These are phyloP conservation scores for Piper betle DNA, from an alignment of 164 flowering plant species.

Conservation along the genomic window DNA sequence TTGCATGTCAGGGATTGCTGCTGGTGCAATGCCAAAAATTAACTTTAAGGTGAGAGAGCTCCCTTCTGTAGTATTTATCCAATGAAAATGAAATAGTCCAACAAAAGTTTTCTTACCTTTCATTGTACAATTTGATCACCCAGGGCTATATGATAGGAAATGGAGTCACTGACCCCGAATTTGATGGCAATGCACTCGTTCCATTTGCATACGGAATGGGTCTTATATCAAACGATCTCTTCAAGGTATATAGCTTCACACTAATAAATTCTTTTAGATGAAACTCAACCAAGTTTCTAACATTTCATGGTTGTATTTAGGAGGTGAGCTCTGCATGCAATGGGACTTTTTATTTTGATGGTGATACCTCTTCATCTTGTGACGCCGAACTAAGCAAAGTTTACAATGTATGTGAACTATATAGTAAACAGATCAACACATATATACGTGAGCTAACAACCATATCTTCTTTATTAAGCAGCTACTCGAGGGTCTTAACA, in stretches of 20 bases:
- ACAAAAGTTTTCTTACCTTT: too few relatives aligned
- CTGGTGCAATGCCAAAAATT: slow-evolving; percentile 50
- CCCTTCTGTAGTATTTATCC: neutral
- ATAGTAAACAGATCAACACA: too few relatives aligned
- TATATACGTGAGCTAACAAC: too few relatives aligned
- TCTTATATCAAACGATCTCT: slow-evolving; percentile 61
- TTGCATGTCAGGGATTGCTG: slow-evolving; percentile 60
- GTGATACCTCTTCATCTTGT: slow-evolving; percentile 28
- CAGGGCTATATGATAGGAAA: slow-evolving; percentile 89
- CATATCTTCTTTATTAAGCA: too few relatives aligned
- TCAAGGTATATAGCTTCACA: slow-evolving; percentile 53
- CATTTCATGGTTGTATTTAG: slow-evolving; percentile 7
- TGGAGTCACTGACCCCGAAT: slow-evolving; percentile 53
- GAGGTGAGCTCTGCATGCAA: slow-evolving; percentile 35
- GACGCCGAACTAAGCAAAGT: slow-evolving; percentile 33
- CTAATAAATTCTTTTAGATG: neutral
- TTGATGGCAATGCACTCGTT: slow-evolving; percentile 82
- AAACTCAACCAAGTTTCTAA: too few relatives aligned
- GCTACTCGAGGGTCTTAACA: slow-evolving; percentile 47
- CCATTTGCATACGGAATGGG: slow-evolving; percentile 97
- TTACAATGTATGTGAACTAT: slow-evolving; percentile 24
- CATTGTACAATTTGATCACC: neutral
- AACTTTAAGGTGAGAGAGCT: slow-evolving; percentile 54
- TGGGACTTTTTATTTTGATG: slow-evolving; percentile 40
- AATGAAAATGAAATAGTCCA: too few relatives aligned